phyloP scores from a whole-genome alignment of 768 basidiomycete genomes.

The Dendrothele bispora region DNA sequence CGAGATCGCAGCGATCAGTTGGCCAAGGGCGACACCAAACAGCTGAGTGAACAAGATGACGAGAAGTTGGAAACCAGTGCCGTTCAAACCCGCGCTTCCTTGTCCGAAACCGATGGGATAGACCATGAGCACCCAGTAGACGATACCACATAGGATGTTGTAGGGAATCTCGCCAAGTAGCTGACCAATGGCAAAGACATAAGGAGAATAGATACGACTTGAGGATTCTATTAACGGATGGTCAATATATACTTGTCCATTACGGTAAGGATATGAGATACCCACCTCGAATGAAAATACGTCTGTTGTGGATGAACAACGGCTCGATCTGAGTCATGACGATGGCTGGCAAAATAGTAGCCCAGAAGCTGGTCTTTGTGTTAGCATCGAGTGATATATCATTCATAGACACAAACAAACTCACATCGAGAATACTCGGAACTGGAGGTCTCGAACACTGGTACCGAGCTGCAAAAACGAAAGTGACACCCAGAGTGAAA shows the following conservation, averaged over 20 bases:
- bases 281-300: constrained; percentile 38
- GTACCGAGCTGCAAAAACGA: constrained; percentile 77
- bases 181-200: constrained; percentile 83
- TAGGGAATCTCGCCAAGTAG: constrained; percentile 81
- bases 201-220: constrained; percentile 83
- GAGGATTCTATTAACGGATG: constrained; percentile 54
- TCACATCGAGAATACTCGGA: constrained; percentile 78
- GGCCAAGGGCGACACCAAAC: constrained; percentile 72
- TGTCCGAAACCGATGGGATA: constrained; percentile 67
- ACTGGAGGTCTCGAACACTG: constrained; percentile 68
- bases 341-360: constrained; percentile 66
- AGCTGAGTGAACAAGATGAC: constrained; percentile 69
- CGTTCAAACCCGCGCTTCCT: constrained; percentile 57
- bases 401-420: too few relatives aligned
- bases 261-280: constrained; percentile 8
- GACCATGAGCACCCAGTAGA: constrained; percentile 79
- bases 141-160: constrained; percentile 63
- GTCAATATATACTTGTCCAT: background rate
- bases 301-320: constrained; percentile 73
- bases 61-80: constrained; percentile 72
- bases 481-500: constrained; percentile 71
- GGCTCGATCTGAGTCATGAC: constrained; percentile 84
- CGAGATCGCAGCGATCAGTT: constrained; percentile 71
- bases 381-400: too few relatives aligned
- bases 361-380: constrained; percentile 75